phyloP scores from a whole-genome alignment of 208 protist genomes.

The Acanthamoeba healyi region DNA sequence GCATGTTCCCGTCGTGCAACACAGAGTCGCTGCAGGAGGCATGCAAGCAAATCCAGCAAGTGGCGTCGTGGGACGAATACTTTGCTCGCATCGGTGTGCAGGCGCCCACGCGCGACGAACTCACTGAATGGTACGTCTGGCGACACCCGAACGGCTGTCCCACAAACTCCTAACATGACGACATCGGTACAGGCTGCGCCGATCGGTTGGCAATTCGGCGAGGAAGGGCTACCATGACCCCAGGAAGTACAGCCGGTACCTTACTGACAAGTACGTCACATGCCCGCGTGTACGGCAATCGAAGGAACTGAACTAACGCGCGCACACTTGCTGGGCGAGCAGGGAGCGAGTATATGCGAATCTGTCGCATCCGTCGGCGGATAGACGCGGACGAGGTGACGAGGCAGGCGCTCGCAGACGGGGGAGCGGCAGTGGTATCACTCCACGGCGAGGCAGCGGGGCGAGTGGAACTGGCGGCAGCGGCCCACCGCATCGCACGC shows the following conservation, averaged over 20 bases:
- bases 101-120: not conserved
- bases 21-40: slow-evolving; percentile 33
- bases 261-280: slow-evolving; percentile 4
- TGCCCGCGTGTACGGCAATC: too few relatives aligned
- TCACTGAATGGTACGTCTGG: not conserved
- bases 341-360: not conserved
- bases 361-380: not conserved
- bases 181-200: slow-evolving; percentile 1
- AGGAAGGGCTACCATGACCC: slow-evolving; percentile 25
- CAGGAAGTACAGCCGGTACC: not conserved
- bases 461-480: not conserved
- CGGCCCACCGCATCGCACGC: too few relatives aligned
- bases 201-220: slow-evolving; percentile 4
- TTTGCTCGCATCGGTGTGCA: not conserved
- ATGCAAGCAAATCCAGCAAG: slow-evolving; percentile 17
- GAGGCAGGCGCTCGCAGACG: not conserved
- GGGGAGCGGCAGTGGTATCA: not conserved
- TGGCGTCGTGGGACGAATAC: slow-evolving; percentile 27
- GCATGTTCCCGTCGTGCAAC: too few relatives aligned
- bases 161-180: too few relatives aligned
- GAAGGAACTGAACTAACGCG: too few relatives aligned
- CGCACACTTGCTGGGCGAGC: too few relatives aligned
- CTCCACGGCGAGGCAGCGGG: not conserved
- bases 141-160: too few relatives aligned
- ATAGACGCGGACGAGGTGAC: not conserved